Base-by-base conservation (phyloP, 2,329 filamentous ascomycete species). In the Cladobotryum mycophilum region DNA sequence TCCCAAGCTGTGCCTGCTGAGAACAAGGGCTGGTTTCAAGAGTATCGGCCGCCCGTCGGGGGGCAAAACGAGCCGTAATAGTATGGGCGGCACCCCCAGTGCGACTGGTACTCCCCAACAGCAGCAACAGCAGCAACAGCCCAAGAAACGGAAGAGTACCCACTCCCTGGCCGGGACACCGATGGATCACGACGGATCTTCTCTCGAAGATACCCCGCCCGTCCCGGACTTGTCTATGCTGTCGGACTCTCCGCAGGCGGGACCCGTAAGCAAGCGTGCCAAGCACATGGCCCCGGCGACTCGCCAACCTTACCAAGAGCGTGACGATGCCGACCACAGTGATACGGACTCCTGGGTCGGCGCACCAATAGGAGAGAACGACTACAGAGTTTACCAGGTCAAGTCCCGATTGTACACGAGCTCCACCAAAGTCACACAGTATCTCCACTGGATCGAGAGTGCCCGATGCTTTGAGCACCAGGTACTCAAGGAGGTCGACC, bases 21-120 rank as follows among this genome's bases (percentile, higher is more conserved):
- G 79, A 7, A 63, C 67, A 20, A 76, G 78, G 63, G 74, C 76
- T 52, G 79, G 79, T 0, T 80, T 75, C 53, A 76, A 78, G 45
- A 81, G 77, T 55, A 81, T 82, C 6, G 79, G 79, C 7, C 69
- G 79, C 1, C 79, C 79, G 0, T 78, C 76, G 38, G 72, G 71
- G 3, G 70, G 72, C 55, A 75, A 70, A 53, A 66, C 68, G 17
- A 45, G 51, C 9, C 59, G 59, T 4, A 51, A 55, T 25, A 61
- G 60, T 18, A 52, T 57, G 12, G 59, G 56, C 6, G 62, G 60
- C 41, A 57, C 58, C 4, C 53, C 48, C 33, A 42, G 17, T 22
- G 20, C 6, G 6, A 42, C 15, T 25, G 49, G 42, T 30, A 62
- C 64, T 2, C 59, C 62, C 1, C n/a, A n/a, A n/a, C n/a, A n/a